Evolutionary conservation across 179 eudicot species (phyloP), one percentile per base, ranked within the genome.

Genomic region (Dionaea muscipula): DNA sequence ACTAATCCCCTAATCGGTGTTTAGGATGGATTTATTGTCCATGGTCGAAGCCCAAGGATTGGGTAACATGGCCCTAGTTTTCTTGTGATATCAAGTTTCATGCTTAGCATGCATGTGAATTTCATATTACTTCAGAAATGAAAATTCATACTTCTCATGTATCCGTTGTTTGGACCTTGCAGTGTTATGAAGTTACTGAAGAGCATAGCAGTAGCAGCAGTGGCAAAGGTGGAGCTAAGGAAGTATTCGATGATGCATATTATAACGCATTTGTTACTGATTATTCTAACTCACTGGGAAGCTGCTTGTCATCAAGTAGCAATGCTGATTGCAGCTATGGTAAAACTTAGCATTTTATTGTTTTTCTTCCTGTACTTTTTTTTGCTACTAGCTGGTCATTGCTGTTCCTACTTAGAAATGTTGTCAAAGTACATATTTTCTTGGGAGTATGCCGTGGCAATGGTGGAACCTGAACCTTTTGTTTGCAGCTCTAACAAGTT

Each of bases 261-360:
- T 46, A 58, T 47, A 47, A 61, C 40, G 56, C 47, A 36, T 66
- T 74, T 27, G 65, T 70, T 74, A 76, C 70, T 54, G 83, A 76
- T 55, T 78, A 80, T 41, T 81, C 83, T 59, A 64, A 68, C 61
- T 82, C 91, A 11, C 71, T 55, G 33, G 82, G 74, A 61, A 84
- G 88, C 75, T 84, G 64, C 58, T 44, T 73, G 67, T 75, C 81
- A 17, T 70, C 78, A 33, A 78, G 69, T 67, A 60, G 67, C 67
- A 71, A 57, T 24, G 70, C 67, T 55, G 67, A 66, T 48, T 37
- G 70, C 50, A 54, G 66, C 47, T 64, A 63, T 27, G 88, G 89
- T 87, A 80, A 57, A 15, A 35, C 61, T 55, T 53, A 19, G 14
- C 26, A 18, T 40, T 20, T 31, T 55, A 24, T 56, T 65, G 13